phyloP scores from a whole-genome alignment of 2,329 filamentous ascomycete genomes.

The Aureobasidium sp. region DNA sequence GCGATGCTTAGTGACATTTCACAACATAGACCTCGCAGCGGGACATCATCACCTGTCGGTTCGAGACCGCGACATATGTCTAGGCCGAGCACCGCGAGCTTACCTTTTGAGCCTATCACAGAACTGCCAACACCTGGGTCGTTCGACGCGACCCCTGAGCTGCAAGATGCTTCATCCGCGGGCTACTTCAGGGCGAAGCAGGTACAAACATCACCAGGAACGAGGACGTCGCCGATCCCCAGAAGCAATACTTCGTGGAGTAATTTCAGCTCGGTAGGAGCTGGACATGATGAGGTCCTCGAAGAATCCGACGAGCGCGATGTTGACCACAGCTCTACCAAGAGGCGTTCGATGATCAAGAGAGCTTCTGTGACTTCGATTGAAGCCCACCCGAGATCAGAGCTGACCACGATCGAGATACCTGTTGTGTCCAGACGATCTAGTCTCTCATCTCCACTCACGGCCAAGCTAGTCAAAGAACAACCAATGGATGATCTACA shows the following conservation, averaged over 20 bases:
- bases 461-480: background rate
- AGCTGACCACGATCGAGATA: slow-evolving; percentile 12
- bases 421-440: background rate
- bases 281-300: background rate
- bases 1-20: background rate
- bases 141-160: slow-evolving; percentile 22
- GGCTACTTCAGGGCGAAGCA: slow-evolving; percentile 20
- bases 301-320: background rate
- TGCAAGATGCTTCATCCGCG: slow-evolving; percentile 20
- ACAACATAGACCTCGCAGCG: background rate
- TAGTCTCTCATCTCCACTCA: background rate
- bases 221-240: background rate
- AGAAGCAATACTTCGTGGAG: background rate
- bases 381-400: slow-evolving; percentile 9
- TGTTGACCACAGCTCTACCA: background rate
- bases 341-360: slow-evolving; percentile 4
- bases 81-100: background rate
- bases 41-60: background rate
- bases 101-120: slow-evolving; percentile 12
- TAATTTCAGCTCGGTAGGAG: background rate
- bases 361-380: slow-evolving; percentile 14
- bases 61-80: background rate
- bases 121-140: slow-evolving; percentile 12
- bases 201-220: slow-evolving; percentile 14
- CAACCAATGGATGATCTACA: background rate